Base-by-base conservation (phyloP, 2,329 filamentous ascomycete species). In the Aaosphaeria pasadenensis region DNA sequence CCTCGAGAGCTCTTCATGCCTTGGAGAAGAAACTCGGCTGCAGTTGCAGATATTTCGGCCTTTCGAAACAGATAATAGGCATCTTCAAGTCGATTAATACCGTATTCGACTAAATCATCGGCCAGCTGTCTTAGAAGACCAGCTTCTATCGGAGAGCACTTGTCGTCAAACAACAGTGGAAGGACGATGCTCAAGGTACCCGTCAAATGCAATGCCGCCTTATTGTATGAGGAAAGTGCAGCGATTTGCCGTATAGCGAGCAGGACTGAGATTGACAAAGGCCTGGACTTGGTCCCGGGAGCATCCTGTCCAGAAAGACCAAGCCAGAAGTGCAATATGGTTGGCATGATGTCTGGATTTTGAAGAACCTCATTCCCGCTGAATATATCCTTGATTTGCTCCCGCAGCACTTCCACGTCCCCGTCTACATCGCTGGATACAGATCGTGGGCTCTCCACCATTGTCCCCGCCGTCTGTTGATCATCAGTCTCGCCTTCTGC, bases 51-150 rank as follows among this genome's bases (percentile, higher is more conserved):
- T 3, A 69, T 66, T 44, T 76, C 74, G 9, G 83, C 81, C 47
- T 75, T 73, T n/a, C 74, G 75, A 63, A 84, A 86, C 13, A 99
- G 77, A 51, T 86, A 84, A 60, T 91, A 86, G 11, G 89, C 89
- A 74, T 96, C 91, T 41, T 89, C 83, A n/a, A 96, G 80, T 50
- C 80, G 80, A 60, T 85, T 88, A 56, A 95, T 82, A 17, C 94
- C 92, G 53, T 94, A 77, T 48, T 82, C 74, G 75, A 89, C 83
- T 64, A 95, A 72, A 68, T 78, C 77, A 54, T 80, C 80, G 60
- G 88, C 91, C 29, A 95, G 77, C 24, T 81, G 76, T 54, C 86
- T 74, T 17, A 90, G 80, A 11, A 84, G 54, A 40, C 51, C 46
- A 32, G 60, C 55, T 49, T 69, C 63, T 4, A 55, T 47, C 6